Evolutionary conservation across 768 basidiomycete genomes (phyloP), one percentile per base, ranked within the genome.

Genomic region (Kwoniella heveanensis): DNA sequence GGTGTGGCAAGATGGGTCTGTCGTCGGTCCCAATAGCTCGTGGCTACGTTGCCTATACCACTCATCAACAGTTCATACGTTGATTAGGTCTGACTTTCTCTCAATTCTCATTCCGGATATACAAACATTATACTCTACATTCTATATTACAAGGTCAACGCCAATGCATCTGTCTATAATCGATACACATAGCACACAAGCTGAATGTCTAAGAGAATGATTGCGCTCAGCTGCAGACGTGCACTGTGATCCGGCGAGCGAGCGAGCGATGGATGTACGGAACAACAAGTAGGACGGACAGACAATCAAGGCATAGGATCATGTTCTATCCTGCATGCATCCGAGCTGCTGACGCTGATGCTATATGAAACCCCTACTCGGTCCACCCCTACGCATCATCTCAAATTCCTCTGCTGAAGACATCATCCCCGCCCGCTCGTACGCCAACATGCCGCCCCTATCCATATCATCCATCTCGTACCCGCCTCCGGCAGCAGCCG

Each of bases 391-490:
- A 46, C 67, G 48, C 58, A 70, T 66, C 66, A 74, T 64, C 62
- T 74, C 73, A 44, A 67, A 69, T 55, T 71, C 73, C 13, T 74
- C 73, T 19, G 56, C 60, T 2, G 62, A 54, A 2, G 58, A 60
- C 3, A 32, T 44, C 25, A 60, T 60, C 0, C 63, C 65, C 30
- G 62, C n/a, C 47, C 50, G 56, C 36, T 56, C 60, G 53, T 52
- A 36, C 29, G 44, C 50, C 10, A 27, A n/a, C n/a, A n/a, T n/a
- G n/a, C n/a, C 27, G 47, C 26, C 62, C 57, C 32, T 54, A 50
- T 58, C 66, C 46, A 69, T 37, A 57, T 60, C 61, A 24, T 65
- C 71, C 64, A 72, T 46, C 64, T 72, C 71, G 47, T 64, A 72
- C n/a, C 65, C 46, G 29, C 50, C n/a, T n/a, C n/a, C n/a, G n/a